Conservation (phyloP, 768 basidiomycete genomes). For the Rhodosporidiobolus sp. region DNA sequence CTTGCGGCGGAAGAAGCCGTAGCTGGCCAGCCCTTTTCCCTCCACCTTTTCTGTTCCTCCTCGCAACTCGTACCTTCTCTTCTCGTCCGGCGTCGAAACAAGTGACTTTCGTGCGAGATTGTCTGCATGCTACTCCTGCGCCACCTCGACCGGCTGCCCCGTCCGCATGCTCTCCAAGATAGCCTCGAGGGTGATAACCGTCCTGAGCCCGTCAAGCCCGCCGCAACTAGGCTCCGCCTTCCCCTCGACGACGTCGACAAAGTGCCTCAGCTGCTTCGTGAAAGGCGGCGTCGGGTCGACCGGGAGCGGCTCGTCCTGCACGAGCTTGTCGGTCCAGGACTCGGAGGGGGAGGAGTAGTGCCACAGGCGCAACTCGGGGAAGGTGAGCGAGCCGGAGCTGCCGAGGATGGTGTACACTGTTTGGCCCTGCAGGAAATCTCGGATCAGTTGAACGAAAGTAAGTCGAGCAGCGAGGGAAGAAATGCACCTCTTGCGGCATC, state of each 20-base stretch:
- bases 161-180: slow-evolving; percentile 26
- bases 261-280: slow-evolving; percentile 38
- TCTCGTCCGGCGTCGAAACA: background rate
- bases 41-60: background rate
- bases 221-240: slow-evolving; percentile 34
- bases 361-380: slow-evolving; percentile 29
- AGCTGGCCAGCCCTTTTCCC: no score
- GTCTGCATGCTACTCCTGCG: no score
- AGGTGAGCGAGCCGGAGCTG: slow-evolving; percentile 25
- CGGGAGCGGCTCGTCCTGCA: background rate
- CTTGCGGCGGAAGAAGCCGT: background rate
- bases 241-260: slow-evolving; percentile 29
- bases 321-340: slow-evolving; percentile 22
- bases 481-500: slow-evolving; percentile 7
- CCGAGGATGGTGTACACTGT: slow-evolving; percentile 38
- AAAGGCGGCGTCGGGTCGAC: slow-evolving; percentile 36
- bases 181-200: slow-evolving; percentile 31
- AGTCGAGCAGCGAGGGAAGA: background rate
- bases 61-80: background rate
- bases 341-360: slow-evolving; percentile 11
- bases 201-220: slow-evolving; percentile 29
- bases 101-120: no score
- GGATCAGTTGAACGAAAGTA: background rate
- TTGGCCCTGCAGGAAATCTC: slow-evolving; percentile 1
- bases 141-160: slow-evolving; percentile 21